Percentiles rank a stretch among this genome's conserved stretches.
Evolutionary conservation across 345 rosid species (phyloP).

Genomic region (Cardamine occulta): DNA sequence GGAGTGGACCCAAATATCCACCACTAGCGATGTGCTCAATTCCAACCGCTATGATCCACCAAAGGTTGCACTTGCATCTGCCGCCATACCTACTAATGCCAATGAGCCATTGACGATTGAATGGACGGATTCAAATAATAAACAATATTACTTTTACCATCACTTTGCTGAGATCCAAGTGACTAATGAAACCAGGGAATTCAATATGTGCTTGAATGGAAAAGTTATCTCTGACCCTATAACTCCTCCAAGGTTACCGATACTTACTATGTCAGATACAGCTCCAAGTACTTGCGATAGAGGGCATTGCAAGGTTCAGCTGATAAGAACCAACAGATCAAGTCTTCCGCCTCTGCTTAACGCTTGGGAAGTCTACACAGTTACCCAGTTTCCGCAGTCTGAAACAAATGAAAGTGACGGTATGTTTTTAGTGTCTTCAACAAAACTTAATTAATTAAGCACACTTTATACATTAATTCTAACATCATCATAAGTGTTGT

Average conservation of each 20-base stretch:
- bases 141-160: too few relatives aligned
- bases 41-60: background rate
- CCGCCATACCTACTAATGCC: slow-evolving; percentile 33
- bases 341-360: slow-evolving; percentile 41
- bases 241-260: too few relatives aligned
- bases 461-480: background rate
- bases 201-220: too few relatives aligned
- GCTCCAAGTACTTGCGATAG: too few relatives aligned
- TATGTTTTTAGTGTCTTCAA: slow-evolving; percentile 15
- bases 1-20: background rate
- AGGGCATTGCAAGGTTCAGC: background rate
- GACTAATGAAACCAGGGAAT: too few relatives aligned
- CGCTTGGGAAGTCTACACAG: slow-evolving; percentile 27
- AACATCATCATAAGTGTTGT: too few relatives aligned
- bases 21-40: background rate
- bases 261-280: too few relatives aligned
- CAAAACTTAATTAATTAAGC: background rate
- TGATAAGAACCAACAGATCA: slow-evolving; percentile 36
- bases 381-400: slow-evolving; percentile 27
- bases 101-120: background rate
- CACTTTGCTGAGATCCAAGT: too few relatives aligned
- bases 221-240: too few relatives aligned
- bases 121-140: background rate
- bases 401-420: slow-evolving; percentile 36
- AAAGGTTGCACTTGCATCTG: slow-evolving; percentile 2